Conservation (phyloP, 2,329 filamentous ascomycete species). For the Tetracladium maxilliforme region DNA sequence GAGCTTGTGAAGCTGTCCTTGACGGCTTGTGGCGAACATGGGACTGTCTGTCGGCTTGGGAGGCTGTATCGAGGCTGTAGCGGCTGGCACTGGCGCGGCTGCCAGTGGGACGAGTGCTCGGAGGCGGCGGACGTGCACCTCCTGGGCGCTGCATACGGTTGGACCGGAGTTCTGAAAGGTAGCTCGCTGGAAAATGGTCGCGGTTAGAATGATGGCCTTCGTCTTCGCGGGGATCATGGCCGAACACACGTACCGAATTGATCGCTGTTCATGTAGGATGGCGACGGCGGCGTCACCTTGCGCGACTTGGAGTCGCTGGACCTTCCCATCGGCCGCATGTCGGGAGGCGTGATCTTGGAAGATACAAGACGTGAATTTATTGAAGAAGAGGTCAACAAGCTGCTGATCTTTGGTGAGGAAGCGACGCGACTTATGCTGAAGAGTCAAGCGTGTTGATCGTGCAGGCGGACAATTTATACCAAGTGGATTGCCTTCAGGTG, state of each 20-base stretch:
- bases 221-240: background rate
- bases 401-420: background rate
- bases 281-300: constrained; percentile 45
- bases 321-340: constrained; percentile 12
- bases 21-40: constrained; percentile 11
- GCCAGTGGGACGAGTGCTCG: constrained; percentile 6
- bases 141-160: constrained; percentile 54
- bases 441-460: background rate
- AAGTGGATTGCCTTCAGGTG: too few relatives aligned
- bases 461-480: background rate
- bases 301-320: constrained; percentile 18
- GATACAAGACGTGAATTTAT: too few relatives aligned
- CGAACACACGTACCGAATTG: constrained; percentile 39
- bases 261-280: constrained; percentile 50
- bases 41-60: constrained; percentile 11
- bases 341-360: too few relatives aligned
- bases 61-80: constrained; percentile 7
- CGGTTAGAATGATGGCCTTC: constrained; percentile 7
- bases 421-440: background rate
- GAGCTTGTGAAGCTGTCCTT: constrained; percentile 12
- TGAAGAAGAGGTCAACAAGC: too few relatives aligned
- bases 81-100: constrained; percentile 6
- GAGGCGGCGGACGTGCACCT: constrained; percentile 50
- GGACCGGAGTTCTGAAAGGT: constrained; percentile 56
- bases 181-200: constrained; percentile 36